Conservation (phyloP, 1,284 basidiomycete species). For the Tranzscheliella williamsii region DNA sequence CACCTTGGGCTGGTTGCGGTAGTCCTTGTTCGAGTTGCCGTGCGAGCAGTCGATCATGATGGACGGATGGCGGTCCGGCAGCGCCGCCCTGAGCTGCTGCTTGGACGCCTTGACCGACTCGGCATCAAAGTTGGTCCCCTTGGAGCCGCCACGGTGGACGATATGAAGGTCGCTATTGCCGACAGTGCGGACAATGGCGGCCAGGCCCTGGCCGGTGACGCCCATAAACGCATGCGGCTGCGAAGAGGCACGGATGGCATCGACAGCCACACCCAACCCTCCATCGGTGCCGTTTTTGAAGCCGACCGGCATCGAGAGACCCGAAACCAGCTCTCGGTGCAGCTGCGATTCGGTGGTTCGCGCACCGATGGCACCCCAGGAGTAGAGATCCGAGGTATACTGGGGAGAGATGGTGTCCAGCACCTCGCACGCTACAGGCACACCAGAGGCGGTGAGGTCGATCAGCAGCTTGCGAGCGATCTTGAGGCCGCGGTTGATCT, state of each 20-base stretch:
- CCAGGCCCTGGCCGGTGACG: conserved; percentile 67
- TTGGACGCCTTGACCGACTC: conserved; percentile 75
- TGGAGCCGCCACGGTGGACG: conserved; percentile 59
- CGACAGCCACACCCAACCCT: conserved; percentile 63
- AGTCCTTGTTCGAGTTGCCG: conserved; percentile 61
- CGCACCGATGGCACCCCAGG: conserved; percentile 97
- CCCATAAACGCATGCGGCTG: conserved; percentile 58
- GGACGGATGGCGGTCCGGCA: conserved; percentile 49
- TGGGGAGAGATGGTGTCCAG: conserved; percentile 69
- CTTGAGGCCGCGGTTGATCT: conserved; percentile 85
- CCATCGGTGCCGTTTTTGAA: conserved; percentile 99
- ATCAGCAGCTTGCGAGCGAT: conserved; percentile 84
- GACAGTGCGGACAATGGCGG: conserved; percentile 90
- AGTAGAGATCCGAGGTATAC: conserved; percentile 72
- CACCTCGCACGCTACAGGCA: conserved; percentile 92
- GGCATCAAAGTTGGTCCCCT: conserved; percentile 67
- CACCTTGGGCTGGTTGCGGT: conserved; percentile 63
- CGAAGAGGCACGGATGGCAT: conserved; percentile 57
- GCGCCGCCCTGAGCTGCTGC: conserved; percentile 66
- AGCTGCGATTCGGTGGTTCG: conserved; percentile 73
- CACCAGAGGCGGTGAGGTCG: conserved; percentile 81
- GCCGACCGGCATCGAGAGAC: conserved; percentile 65
- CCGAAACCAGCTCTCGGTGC: conserved; percentile 63
- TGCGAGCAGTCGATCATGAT: conserved; percentile 61
- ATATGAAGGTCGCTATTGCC: conserved; percentile 69